Percentiles rank a stretch among this genome's conserved stretches.
Evolutionary conservation across 768 basidiomycete species (phyloP).

Genomic region (Lactarius evosmus): DNA sequence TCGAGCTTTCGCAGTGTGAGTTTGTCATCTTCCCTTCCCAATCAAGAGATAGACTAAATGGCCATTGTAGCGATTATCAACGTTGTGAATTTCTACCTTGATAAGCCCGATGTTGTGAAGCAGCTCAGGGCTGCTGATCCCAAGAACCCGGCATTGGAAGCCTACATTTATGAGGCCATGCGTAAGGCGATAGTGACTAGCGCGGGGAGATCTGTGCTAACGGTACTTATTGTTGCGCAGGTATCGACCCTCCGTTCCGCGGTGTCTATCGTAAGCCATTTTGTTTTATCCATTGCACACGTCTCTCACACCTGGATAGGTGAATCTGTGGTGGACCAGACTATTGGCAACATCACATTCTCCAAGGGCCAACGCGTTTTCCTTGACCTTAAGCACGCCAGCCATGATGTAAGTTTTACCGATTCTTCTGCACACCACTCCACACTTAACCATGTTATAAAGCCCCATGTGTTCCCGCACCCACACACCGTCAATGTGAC

Average conservation of each 20-base stretch:
- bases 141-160: constrained; percentile 45
- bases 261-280: constrained; percentile 58
- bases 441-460: constrained; percentile 9
- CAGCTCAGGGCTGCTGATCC: constrained; percentile 38
- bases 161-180: constrained; percentile 64
- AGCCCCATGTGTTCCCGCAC: constrained; percentile 54
- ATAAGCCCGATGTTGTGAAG: constrained; percentile 35
- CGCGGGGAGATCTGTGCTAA: constrained; percentile 10
- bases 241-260: constrained; percentile 68
- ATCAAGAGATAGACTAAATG: neutral
- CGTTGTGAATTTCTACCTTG: constrained; percentile 61
- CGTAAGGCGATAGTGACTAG: constrained; percentile 45
- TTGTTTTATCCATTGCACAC: neutral
- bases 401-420: constrained; percentile 44
- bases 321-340: constrained; percentile 45
- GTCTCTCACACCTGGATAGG: constrained; percentile 35
- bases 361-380: constrained; percentile 56
- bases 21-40: neutral
- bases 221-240: constrained; percentile 35
- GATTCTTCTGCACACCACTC: neutral
- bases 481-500: constrained; percentile 44
- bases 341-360: constrained; percentile 42
- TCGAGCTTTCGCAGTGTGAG: constrained; percentile 67
- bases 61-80: constrained; percentile 54
- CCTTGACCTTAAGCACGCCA: constrained; percentile 56